Percentiles rank a stretch among this genome's conserved stretches.
phyloP scores from a whole-genome alignment of 2,329 filamentous ascomycete genomes.

The Penicillium frequentans region DNA sequence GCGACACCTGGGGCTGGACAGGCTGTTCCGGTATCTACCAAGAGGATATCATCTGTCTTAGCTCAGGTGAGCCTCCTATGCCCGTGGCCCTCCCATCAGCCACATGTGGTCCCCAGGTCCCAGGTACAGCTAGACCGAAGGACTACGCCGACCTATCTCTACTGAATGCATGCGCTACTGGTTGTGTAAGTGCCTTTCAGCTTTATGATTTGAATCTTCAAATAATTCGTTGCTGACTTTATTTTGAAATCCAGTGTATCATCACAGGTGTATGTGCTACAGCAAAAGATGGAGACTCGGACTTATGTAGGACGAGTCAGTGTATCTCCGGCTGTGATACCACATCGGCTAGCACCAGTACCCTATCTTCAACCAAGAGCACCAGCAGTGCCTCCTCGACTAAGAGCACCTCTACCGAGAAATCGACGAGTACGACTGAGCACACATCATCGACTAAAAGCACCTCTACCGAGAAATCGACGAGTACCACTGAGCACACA shows the following conservation, averaged over 20 bases:
- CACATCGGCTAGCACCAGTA: neutral
- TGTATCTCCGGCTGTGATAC: slow-evolving; percentile 7
- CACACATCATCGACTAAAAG: neutral
- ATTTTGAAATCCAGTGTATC: neutral
- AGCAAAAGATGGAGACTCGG: neutral
- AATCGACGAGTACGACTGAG: neutral
- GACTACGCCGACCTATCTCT: slow-evolving; percentile 26
- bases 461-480: neutral
- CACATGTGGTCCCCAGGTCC: slow-evolving; percentile 49
- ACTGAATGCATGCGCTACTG: slow-evolving; percentile 15
- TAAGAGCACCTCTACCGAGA: neutral
- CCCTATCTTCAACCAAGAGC: neutral
- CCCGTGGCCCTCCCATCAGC: slow-evolving; percentile 40
- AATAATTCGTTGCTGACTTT: neutral
- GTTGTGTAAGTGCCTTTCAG: slow-evolving; percentile 13
- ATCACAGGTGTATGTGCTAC: neutral
- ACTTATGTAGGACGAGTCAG: neutral
- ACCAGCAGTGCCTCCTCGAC: neutral
- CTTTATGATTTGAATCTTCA: neutral
- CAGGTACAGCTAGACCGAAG: slow-evolving; percentile 37
- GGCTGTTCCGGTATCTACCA: slow-evolving; percentile 38
- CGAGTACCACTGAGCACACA: neutral
- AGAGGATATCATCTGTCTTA: slow-evolving; percentile 42
- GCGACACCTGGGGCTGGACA: slow-evolving; percentile 47
- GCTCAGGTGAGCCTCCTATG: slow-evolving; percentile 42